Evolutionary conservation across 2,329 filamentous ascomycete species (phyloP).

Genomic region (Calonectria multiphialidica): DNA sequence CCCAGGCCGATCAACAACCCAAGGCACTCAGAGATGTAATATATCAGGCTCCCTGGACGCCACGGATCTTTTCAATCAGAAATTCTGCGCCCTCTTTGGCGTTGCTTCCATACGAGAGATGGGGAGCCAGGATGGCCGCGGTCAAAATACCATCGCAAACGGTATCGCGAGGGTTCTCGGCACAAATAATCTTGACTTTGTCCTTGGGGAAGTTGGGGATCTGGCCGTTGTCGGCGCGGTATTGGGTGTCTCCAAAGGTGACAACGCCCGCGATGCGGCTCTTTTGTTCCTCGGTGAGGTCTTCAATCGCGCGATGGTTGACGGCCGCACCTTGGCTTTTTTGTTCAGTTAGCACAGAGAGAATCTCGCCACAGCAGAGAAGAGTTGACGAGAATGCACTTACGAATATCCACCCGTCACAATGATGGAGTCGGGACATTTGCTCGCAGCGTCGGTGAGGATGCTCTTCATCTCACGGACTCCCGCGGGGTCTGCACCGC

Average conservation of each 20-base stretch:
- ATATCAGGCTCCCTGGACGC: not conserved
- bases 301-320: conserved; percentile 3
- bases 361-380: too few species aligned
- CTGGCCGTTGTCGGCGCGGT: not conserved
- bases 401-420: conserved; percentile 8
- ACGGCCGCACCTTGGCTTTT: conserved; percentile 2
- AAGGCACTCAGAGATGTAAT: too few species aligned
- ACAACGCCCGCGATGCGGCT: conserved; percentile 6
- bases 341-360: not conserved
- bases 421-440: conserved; percentile 4
- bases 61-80: not conserved
- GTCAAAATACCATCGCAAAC: conserved; percentile 5
- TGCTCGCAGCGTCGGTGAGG: not conserved
- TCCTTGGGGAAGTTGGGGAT: conserved; percentile 9
- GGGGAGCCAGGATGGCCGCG: not conserved
- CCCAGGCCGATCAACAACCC: too few species aligned
- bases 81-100: not conserved
- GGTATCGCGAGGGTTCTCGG: conserved; percentile 4
- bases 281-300: conserved; percentile 2
- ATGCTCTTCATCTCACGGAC: not conserved
- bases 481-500: not conserved
- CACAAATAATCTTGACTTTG: conserved; percentile 6
- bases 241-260: conserved; percentile 11
- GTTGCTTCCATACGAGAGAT: conserved; percentile 3
- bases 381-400: not conserved